Evolutionary conservation across 2,329 filamentous ascomycete genomes (phyloP).

Genomic region (Aspergillus niger): DNA sequence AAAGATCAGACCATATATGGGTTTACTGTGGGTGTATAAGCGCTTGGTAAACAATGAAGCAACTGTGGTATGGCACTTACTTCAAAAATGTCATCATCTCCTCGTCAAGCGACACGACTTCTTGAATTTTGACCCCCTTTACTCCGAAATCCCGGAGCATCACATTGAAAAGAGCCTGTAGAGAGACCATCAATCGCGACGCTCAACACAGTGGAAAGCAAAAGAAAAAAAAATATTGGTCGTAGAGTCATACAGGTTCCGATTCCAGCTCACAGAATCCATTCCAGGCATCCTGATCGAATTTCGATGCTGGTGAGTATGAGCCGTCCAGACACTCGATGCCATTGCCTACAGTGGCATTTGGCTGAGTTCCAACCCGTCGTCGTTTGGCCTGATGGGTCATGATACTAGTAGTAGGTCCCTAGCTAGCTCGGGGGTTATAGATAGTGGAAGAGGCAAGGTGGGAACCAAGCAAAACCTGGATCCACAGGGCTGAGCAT

Average conservation of each 20-base stretch:
- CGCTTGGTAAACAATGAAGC: conserved; percentile 5
- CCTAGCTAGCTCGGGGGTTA: neutral
- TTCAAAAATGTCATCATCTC: conserved; percentile 64
- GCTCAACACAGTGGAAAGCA: neutral
- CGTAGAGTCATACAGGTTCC: conserved; percentile 67
- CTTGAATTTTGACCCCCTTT: conserved; percentile 69
- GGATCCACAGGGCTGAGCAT: neutral
- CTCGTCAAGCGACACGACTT: conserved; percentile 73
- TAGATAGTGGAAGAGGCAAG: neutral
- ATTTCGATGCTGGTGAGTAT: conserved; percentile 33
- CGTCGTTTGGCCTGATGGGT: conserved; percentile 31
- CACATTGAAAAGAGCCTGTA: conserved; percentile 77
- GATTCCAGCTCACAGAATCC: conserved; percentile 75
- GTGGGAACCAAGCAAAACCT: neutral
- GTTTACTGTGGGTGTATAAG: conserved; percentile 54
- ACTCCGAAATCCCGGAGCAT: conserved; percentile 81
- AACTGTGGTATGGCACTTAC: conserved; percentile 46
- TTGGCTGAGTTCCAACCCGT: conserved; percentile 25
- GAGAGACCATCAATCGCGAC: neutral
- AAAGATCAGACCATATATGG: conserved; percentile 84
- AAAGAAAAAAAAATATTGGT: neutral
- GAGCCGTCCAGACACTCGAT: conserved; percentile 13
- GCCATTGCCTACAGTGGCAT: conserved; percentile 21
- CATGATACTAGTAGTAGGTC: conserved; percentile 25
- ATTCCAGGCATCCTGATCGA: conserved; percentile 48